phyloP scores from a whole-genome alignment of 495 filamentous ascomycete species.

The Aspergillus wentii region DNA sequence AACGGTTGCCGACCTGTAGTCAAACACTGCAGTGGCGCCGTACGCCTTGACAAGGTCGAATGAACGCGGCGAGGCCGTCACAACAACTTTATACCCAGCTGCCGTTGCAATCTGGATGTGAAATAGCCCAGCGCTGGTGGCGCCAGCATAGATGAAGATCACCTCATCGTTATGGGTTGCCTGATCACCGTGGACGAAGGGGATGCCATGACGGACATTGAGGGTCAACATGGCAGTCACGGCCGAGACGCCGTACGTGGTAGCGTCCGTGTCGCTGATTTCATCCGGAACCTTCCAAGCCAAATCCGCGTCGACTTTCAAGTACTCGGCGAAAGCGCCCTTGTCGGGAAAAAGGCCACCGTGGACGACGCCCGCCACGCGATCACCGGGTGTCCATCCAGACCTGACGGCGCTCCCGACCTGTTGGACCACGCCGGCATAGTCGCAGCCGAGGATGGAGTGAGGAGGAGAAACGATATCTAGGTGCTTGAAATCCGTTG shows the following conservation, averaged over 20 bases:
- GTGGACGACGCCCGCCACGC: slow-evolving; percentile 14
- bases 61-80: slow-evolving; percentile 26
- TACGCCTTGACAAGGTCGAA: slow-evolving; percentile 25
- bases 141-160: slow-evolving; percentile 26
- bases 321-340: slow-evolving; percentile 47
- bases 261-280: slow-evolving; percentile 40
- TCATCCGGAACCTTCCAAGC: slow-evolving; percentile 47
- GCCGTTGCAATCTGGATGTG: slow-evolving; percentile 24
- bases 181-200: too few species aligned
- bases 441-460: slow-evolving; percentile 51
- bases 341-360: slow-evolving; percentile 15
- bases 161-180: too few species aligned
- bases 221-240: too few species aligned
- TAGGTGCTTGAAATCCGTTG: slow-evolving; percentile 52
- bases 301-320: slow-evolving; percentile 39
- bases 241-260: slow-evolving; percentile 46
- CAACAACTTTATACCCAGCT: slow-evolving; percentile 26
- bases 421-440: slow-evolving; percentile 42
- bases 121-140: slow-evolving; percentile 16
- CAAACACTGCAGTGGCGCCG: slow-evolving; percentile 30
- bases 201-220: too few species aligned
- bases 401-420: slow-evolving; percentile 15
- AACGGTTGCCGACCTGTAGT: slow-evolving; percentile 23
- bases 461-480: slow-evolving; percentile 20
- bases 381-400: slow-evolving; percentile 14